Evolutionary conservation across 345 rosid species (phyloP).

Genomic region (Pistacia atlantica): DNA sequence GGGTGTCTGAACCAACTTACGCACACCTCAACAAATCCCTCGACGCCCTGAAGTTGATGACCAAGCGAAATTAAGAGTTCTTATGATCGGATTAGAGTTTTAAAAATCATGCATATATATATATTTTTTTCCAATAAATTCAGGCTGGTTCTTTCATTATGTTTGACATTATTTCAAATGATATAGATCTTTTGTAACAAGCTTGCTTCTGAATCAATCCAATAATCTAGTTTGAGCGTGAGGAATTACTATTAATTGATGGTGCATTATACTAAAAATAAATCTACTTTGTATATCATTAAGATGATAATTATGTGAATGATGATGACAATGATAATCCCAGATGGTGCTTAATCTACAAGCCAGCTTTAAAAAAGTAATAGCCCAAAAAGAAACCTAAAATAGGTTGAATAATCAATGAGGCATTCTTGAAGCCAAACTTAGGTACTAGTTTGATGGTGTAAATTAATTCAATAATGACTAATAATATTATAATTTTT

Average conservation of each 20-base stretch:
- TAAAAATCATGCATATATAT: neutral
- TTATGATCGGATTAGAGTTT: too few relatives aligned
- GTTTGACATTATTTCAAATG: neutral
- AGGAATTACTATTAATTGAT: neutral
- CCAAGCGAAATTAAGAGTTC: too few relatives aligned
- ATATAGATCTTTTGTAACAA: neutral
- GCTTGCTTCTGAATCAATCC: neutral
- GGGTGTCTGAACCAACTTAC: too few relatives aligned
- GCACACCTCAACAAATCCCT: too few relatives aligned
- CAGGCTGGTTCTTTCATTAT: neutral
- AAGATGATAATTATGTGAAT: conserved; percentile 3
- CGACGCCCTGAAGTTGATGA: too few relatives aligned
- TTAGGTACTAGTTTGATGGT: too few relatives aligned
- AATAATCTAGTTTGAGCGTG: neutral
- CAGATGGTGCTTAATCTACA: conserved; percentile 19
- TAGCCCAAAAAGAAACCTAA: neutral
- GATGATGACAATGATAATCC: conserved; percentile 12
- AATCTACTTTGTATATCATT: neutral
- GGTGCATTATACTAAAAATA: neutral
- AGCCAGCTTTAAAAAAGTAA: neutral
- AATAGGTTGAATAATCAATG: neutral
- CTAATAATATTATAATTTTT: too few relatives aligned
- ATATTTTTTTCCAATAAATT: too few relatives aligned
- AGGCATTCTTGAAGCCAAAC: neutral
- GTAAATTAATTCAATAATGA: too few relatives aligned